Evolutionary conservation across 2,329 filamentous ascomycete genomes (phyloP).

Genomic region (Stagonosporopsis cucurbitacearum): DNA sequence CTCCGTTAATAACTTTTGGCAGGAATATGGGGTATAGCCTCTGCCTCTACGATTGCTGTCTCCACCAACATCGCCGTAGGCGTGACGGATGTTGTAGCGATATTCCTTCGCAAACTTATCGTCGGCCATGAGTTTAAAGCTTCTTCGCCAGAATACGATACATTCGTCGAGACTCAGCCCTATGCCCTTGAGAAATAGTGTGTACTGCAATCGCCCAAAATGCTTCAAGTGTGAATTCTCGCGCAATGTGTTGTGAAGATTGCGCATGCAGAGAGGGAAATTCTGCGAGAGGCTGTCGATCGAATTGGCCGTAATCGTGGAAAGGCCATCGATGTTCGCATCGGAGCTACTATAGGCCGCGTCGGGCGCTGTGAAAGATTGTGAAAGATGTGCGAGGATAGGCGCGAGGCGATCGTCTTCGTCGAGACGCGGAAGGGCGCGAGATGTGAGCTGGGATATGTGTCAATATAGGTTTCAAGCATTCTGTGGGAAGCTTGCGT

Average conservation of each 20-base stretch:
- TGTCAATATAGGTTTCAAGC: constrained; percentile 7
- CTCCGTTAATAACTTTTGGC: constrained; percentile 93
- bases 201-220: constrained; percentile 91
- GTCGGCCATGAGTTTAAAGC: constrained; percentile 86
- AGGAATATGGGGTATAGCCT: constrained; percentile 90
- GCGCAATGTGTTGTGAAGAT: constrained; percentile 83
- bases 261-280: constrained; percentile 93
- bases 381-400: constrained; percentile 82
- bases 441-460: constrained; percentile 73
- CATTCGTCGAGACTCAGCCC: constrained; percentile 91
- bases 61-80: constrained; percentile 93
- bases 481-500: constrained; percentile 34
- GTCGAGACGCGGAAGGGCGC: constrained; percentile 87
- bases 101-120: constrained; percentile 98
- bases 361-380: constrained; percentile 93
- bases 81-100: constrained; percentile 94
- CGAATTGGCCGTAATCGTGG: constrained; percentile 63
- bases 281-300: constrained; percentile 78
- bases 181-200: constrained; percentile 94
- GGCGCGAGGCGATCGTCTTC: constrained; percentile 90
- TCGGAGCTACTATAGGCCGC: constrained; percentile 75
- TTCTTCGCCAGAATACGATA: constrained; percentile 86
- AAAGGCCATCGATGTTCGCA: constrained; percentile 78
- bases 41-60: constrained; percentile 85
- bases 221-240: constrained; percentile 93